phyloP scores from a whole-genome alignment of 148 eudicot species.

The Silene conica region DNA sequence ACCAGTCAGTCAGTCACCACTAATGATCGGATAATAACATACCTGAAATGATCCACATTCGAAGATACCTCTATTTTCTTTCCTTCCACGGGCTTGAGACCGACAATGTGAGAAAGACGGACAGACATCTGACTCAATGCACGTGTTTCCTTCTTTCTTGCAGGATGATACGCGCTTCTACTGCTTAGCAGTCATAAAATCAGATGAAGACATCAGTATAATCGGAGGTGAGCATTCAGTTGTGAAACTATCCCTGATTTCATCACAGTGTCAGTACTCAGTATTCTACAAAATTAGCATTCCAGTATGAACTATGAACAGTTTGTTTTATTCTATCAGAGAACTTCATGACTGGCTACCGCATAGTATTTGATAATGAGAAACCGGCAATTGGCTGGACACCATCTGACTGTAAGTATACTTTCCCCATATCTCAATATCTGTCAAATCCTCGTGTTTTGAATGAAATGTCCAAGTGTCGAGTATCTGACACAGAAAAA shows the following conservation, averaged over 20 bases:
- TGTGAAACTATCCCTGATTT: neutral
- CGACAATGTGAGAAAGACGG: no score
- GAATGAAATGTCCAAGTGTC: no score
- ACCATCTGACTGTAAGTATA: conserved; percentile 37
- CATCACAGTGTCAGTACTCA: neutral
- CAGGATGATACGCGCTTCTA: conserved; percentile 38
- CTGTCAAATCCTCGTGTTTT: no score
- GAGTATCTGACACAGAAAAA: no score
- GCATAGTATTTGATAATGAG: conserved; percentile 41
- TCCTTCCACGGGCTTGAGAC: no score
- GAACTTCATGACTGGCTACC: conserved; percentile 46
- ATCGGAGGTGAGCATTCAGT: conserved; percentile 32
- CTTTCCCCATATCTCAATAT: no score
- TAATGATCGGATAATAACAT: no score
- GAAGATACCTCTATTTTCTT: no score
- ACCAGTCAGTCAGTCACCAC: no score
- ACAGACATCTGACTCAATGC: conserved; percentile 1
- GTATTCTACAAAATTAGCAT: neutral
- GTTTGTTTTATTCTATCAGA: conserved; percentile 23
- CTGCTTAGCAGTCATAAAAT: conserved; percentile 63
- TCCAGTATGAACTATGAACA: neutral
- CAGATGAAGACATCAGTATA: conserved; percentile 31
- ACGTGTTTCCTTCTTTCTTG: conserved; percentile 13
- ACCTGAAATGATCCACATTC: no score
- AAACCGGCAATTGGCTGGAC: conserved; percentile 41